A percentile compares a stretch with the other conserved stretches of the same genome.
Conservation (phyloP, 345 rosid species). For the Pistacia atlantica region DNA sequence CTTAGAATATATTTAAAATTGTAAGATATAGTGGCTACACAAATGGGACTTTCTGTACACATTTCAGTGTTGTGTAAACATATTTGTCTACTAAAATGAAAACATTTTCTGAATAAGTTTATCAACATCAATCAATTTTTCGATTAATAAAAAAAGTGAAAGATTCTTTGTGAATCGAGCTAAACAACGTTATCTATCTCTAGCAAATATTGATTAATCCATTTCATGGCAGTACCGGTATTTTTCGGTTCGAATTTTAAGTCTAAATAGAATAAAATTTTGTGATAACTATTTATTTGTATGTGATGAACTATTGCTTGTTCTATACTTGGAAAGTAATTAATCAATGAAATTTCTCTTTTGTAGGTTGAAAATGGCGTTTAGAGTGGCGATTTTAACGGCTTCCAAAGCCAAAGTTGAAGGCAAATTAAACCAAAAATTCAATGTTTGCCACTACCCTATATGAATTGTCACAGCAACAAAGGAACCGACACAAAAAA, state of each 20-base stretch:
- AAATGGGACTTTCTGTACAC: background rate
- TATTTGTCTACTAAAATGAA: background rate
- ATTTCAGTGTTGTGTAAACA: background rate
- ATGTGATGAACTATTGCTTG: background rate
- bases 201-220: too few species aligned
- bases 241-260: too few species aligned
- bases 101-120: background rate
- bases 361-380: background rate
- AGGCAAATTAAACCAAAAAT: conserved; percentile 1
- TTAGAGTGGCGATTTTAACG: conserved; percentile 14
- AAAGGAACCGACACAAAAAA: background rate
- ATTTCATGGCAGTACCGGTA: too few species aligned
- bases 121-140: too few species aligned
- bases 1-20: background rate
- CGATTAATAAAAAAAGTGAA: too few species aligned
- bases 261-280: too few species aligned
- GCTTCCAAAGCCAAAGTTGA: conserved; percentile 23
- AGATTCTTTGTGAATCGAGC: too few species aligned
- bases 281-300: too few species aligned
- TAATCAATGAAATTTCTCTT: background rate
- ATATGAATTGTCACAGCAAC: background rate
- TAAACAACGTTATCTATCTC: too few species aligned
- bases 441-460: conserved; percentile 26
- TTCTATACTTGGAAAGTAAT: background rate
- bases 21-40: too few species aligned